Base-by-base conservation (phyloP, 2,329 filamentous ascomycete species). In the Blumeriella jaapii region DNA sequence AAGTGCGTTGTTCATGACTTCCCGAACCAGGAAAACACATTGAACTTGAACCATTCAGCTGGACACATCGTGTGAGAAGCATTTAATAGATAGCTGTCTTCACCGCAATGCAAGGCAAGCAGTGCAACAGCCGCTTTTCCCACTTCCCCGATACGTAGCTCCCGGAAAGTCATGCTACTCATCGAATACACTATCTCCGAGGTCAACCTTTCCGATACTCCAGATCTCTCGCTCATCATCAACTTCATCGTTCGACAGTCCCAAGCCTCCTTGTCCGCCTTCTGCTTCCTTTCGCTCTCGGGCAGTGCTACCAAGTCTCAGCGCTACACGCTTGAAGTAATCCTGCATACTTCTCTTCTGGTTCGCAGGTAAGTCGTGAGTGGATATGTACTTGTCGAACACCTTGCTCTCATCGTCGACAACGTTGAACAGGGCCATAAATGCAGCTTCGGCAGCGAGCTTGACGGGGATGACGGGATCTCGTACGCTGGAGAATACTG, bases 161-260 rank as follows among this genome's bases (percentile, higher is more conserved):
- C 34, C 27, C 36, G 39, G 25, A 37, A 5, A 29, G 18, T 40
- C 34, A 36, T 42, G 28, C 52, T 38, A 54, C 31, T 51, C 53
- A 42, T 52, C 52, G 41, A 55, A 56, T 31, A 42, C 49, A 16
- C 40, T 44, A 30, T 84, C 82, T 6, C 72, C 80, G 29, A 87
- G 62, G 56, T 96, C 89, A 31, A 94, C 77, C 60, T 81, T 87
- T 5, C 91, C 91, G 31, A 98, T 81, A 56, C 83, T 91, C 87
- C 86, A 93, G 44, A 98, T 78, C 64, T 98, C 91, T 59, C 75
- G 80, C 65, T 95, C 85, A 61, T 98, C 91, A 55, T 98, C 91
- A 19, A 76, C 65, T 63, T 98, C 91, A 58, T 98, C 91, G 54
- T 83, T 86, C 20, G 80, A 82, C 51, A 98, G 58, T 0, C 87